Base-by-base conservation (phyloP, 1,139 yeast genomes). In the Hyphopichia burtonii region DNA sequence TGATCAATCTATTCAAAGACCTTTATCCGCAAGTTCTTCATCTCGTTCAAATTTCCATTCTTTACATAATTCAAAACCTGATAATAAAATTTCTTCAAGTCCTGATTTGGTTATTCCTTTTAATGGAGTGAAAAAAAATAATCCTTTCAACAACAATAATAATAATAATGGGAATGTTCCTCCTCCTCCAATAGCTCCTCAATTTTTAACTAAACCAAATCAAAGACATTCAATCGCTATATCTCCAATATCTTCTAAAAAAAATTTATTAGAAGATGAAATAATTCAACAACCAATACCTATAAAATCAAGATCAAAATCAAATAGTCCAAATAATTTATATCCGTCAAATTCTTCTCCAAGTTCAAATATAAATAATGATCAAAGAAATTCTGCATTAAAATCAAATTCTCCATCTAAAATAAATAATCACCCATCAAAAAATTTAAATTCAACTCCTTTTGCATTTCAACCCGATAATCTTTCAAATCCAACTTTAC, bases 181-280 rank as follows among this genome's bases (percentile, higher is more conserved):
- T 18, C 15, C 23, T 10, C n/a, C n/a, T 11, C 28, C 28, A 9
- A 11, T 17, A 3, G 6, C 38, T 11, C 38, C 38, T n/a, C 38
- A 36, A 19, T 28, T 36, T 16, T 22, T 36, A 14, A 23, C 38
- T 3, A 39, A 41, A 34, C 50, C 50, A 20, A 41, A 42, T 31
- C 54, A 50, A 37, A 44, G 53, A 31, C 53, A 50, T 36, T 49
- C 53, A 2, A 50, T 50, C 17, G 54, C 54, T 12, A 42, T 48
- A 16, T 49, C 53, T 5, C 51, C 54, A 4, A 40, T 38, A 7
- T 38, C 42, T 25, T 40, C 45, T 7, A 39, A 40, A 34, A 17
- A 16, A 31, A 32, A 39, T 17, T 18, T 32, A 14, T n/a, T 25
- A 11, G 36, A 38, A 11, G 35, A 32, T 16, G 36, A 32, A 17